Conservation (phyloP, 257 asterid species). For the Jasminum sambac region DNA sequence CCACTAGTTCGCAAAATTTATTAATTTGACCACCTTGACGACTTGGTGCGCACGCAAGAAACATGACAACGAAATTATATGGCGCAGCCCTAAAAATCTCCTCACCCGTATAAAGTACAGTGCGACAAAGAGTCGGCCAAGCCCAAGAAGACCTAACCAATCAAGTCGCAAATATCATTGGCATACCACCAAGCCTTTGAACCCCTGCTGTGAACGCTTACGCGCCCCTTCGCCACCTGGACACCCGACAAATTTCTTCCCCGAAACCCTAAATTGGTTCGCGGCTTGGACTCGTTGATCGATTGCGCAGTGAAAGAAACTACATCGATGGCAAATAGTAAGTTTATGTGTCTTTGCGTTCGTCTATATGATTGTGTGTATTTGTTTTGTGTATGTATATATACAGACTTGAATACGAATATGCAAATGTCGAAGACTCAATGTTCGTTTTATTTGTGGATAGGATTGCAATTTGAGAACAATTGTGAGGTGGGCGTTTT, state of each 20-base stretch:
- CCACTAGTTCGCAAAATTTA: too few relatives aligned
- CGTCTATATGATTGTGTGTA: background rate
- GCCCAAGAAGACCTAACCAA: background rate
- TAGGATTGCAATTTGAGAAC: slow-evolving; percentile 92
- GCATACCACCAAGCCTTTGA: background rate
- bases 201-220: background rate
- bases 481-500: slow-evolving; percentile 88
- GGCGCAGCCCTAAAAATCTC: too few relatives aligned
- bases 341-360: background rate
- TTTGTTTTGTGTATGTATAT: background rate
- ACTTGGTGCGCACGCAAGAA: too few relatives aligned
- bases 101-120: too few relatives aligned
- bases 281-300: background rate
- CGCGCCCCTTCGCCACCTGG: too few relatives aligned
- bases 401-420: background rate
- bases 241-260: background rate
- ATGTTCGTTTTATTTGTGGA: slow-evolving; percentile 3
- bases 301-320: background rate
- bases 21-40: too few relatives aligned
- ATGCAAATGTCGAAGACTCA: background rate
- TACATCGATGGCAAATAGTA: slow-evolving; percentile 34
- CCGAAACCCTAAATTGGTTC: background rate
- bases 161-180: background rate
- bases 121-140: too few relatives aligned
- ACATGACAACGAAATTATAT: too few relatives aligned